A percentile compares a stretch with the other conserved stretches of the same genome.
phyloP scores from a whole-genome alignment of 495 filamentous ascomycete genomes.

The Aspergillus avenaceus region DNA sequence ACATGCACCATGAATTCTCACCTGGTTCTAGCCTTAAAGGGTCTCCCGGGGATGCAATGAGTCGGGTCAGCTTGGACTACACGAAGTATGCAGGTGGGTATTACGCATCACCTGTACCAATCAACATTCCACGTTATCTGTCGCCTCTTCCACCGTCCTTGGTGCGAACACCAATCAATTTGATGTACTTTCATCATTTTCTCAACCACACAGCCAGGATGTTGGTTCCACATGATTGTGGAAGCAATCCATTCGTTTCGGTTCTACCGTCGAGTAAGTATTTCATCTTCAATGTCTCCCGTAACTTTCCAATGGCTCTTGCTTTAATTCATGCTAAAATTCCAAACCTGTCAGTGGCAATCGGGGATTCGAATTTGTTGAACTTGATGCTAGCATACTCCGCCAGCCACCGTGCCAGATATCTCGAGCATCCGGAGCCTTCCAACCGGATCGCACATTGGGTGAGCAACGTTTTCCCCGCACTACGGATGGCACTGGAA shows the following conservation, averaged over 20 bases:
- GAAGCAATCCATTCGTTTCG: constrained; percentile 67
- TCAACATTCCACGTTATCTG: constrained; percentile 62
- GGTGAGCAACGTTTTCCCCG: constrained; percentile 75
- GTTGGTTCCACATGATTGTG: constrained; percentile 72
- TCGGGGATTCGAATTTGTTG: constrained; percentile 63
- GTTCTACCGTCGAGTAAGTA: constrained; percentile 67
- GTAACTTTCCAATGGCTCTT: not conserved
- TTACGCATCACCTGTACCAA: constrained; percentile 63
- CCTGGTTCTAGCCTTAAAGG: constrained; percentile 15
- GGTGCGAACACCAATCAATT: constrained; percentile 71
- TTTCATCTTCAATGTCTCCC: no score
- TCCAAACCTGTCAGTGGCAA: constrained; percentile 51
- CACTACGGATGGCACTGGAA: constrained; percentile 63
- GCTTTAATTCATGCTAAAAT: not conserved
- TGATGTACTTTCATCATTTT: constrained; percentile 76
- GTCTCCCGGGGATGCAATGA: no score
- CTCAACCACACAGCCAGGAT: constrained; percentile 73
- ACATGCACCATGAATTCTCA: constrained; percentile 4
- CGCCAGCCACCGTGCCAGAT: constrained; percentile 75
- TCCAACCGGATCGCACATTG: constrained; percentile 72
- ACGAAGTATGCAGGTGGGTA: constrained; percentile 42
- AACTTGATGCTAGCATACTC: constrained; percentile 79
- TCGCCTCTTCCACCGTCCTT: constrained; percentile 65
- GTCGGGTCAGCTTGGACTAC: constrained; percentile 1
- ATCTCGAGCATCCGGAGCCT: constrained; percentile 71